phyloP scores from a whole-genome alignment of 768 basidiomycete species.

The Lentinula sp. region DNA sequence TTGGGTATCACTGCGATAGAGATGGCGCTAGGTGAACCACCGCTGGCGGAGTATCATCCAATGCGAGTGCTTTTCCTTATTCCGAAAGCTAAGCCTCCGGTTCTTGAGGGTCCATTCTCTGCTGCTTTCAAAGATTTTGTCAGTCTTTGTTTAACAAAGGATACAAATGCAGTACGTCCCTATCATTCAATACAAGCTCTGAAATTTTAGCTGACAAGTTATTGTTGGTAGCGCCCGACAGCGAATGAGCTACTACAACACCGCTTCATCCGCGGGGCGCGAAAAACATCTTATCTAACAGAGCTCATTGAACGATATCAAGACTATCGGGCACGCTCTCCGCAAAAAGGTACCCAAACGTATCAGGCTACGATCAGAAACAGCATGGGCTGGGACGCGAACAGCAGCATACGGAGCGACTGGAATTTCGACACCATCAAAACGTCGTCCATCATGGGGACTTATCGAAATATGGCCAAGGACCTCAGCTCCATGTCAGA shows the following conservation, averaged over 20 bases:
- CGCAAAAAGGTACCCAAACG: constrained; percentile 47
- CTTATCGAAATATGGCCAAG: constrained; percentile 66
- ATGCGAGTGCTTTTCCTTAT: constrained; percentile 99
- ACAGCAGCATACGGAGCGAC: constrained; percentile 78
- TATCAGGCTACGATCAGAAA: constrained; percentile 55
- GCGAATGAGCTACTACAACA: constrained; percentile 93
- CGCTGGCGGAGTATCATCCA: constrained; percentile 94
- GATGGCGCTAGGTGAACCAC: constrained; percentile 97
- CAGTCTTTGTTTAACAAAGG: constrained; percentile 85
- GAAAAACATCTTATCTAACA: constrained; percentile 75
- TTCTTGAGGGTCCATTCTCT: constrained; percentile 82
- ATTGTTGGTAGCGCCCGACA: constrained; percentile 62
- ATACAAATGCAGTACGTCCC: constrained; percentile 63
- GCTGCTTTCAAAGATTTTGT: constrained; percentile 92
- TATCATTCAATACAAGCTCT: background rate
- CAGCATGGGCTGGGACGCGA: constrained; percentile 61
- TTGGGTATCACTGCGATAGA: constrained; percentile 97
- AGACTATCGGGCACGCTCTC: constrained; percentile 62
- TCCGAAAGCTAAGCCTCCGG: constrained; percentile 92
- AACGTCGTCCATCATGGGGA: constrained; percentile 68
- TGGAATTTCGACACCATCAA: constrained; percentile 95
- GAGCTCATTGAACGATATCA: constrained; percentile 88
- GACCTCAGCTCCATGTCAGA: constrained; percentile 48
- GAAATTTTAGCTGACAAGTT: background rate
- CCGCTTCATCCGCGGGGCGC: constrained; percentile 82